Evolutionary conservation across 106 monocot genomes (phyloP).

Genomic region (Dendrobium officinale): DNA sequence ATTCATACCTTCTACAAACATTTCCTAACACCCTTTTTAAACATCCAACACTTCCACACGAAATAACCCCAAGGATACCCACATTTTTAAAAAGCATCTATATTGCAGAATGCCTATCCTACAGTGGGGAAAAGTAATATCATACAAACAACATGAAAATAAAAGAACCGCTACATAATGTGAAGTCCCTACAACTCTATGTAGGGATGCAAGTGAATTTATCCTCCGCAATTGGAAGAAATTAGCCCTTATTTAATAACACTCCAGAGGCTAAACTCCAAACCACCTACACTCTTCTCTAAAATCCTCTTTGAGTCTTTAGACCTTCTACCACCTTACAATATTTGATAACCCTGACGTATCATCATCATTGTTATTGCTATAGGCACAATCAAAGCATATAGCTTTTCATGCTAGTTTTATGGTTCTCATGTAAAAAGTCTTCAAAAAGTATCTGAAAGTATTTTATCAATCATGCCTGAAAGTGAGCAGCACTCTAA

Average conservation of each 20-base stretch:
- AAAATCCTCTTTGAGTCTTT: not conserved
- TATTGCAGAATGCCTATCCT: not conserved
- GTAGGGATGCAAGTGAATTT: not conserved
- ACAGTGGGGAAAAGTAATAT: not conserved
- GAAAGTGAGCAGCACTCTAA: not conserved
- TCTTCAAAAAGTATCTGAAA: not conserved
- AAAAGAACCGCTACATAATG: not conserved
- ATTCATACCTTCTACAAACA: not conserved
- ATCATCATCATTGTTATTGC: not conserved
- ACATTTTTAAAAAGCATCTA: not conserved
- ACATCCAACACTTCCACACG: not conserved
- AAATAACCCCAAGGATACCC: not conserved
- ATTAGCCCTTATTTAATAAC: not conserved
- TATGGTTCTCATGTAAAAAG: not conserved
- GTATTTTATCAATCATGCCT: not conserved
- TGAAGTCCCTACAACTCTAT: not conserved
- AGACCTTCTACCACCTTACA: not conserved
- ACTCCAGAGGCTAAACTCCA: not conserved
- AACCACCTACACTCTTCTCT: not conserved
- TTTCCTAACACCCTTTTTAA: not conserved
- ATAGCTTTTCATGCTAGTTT: not conserved
- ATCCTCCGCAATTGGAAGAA: not conserved
- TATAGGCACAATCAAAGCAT: not conserved
- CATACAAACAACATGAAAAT: not conserved
- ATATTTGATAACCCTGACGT: not conserved